These are phyloP conservation scores for Phaeolepiota aurea DNA, from an alignment of 768 basidiomycete genomes.

Conservation along the genomic window DNA sequence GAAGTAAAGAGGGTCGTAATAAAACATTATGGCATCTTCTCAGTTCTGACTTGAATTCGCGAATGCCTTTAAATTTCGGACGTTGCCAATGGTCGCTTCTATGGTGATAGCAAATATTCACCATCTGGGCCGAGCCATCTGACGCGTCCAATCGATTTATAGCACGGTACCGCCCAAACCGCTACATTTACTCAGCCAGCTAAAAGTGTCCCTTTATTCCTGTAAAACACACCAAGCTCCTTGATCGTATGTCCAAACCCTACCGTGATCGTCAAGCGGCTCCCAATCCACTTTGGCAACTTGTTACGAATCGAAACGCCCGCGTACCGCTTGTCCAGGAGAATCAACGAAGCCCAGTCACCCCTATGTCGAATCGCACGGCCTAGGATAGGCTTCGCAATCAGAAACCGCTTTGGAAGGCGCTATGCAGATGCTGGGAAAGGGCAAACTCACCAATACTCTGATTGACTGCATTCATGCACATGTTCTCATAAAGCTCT, in stretches of 20 bases:
- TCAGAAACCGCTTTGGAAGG: neutral
- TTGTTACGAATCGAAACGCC: slow-evolving; percentile 62
- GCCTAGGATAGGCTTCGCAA: slow-evolving; percentile 43
- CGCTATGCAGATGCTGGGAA: too few species aligned
- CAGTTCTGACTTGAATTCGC: too few species aligned
- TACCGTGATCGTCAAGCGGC: slow-evolving; percentile 45
- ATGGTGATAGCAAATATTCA: too few species aligned
- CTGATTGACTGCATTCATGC: slow-evolving; percentile 94
- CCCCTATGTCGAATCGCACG: slow-evolving; percentile 86
- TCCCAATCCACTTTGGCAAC: slow-evolving; percentile 87
- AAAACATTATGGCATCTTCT: too few species aligned
- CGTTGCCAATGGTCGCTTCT: too few species aligned
- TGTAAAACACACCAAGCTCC: slow-evolving; percentile 62
- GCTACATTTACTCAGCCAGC: slow-evolving; percentile 1
- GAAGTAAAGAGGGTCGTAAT: too few species aligned
- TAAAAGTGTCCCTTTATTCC: slow-evolving; percentile 35
- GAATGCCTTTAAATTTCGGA: too few species aligned
- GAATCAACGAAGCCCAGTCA: slow-evolving; percentile 88
- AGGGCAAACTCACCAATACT: slow-evolving; percentile 88
- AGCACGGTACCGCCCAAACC: too few species aligned
- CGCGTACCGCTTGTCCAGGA: slow-evolving; percentile 80
- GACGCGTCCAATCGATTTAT: too few species aligned
- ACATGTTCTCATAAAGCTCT: slow-evolving; percentile 87
- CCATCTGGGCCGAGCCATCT: too few species aligned
- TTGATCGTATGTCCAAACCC: slow-evolving; percentile 68